A percentile compares a stretch with the other conserved stretches of the same genome.
Conservation (phyloP, 2,329 filamentous ascomycete genomes). For the Scedosporium aurantiacum region DNA sequence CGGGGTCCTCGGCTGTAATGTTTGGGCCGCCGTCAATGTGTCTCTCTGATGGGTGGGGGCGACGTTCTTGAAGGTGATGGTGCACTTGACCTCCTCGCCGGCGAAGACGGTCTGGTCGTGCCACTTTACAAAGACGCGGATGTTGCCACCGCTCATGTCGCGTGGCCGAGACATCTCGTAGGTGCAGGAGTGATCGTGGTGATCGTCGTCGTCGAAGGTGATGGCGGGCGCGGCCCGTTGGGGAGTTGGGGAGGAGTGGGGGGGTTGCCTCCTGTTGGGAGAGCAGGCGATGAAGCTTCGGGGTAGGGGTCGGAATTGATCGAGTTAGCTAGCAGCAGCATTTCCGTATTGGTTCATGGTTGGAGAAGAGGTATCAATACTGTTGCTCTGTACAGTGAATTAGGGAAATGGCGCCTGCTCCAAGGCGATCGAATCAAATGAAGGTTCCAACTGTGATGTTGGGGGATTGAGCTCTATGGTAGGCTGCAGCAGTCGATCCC, state of each 20-base stretch:
- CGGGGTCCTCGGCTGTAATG: conserved; percentile 15
- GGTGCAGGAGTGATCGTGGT: background rate
- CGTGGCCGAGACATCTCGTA: background rate
- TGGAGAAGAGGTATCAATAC: too few species aligned
- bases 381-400: background rate
- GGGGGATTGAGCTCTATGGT: background rate
- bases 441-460: background rate
- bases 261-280: background rate
- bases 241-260: background rate
- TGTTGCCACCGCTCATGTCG: conserved; percentile 41
- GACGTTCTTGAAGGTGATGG: conserved; percentile 91
- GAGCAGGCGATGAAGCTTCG: background rate
- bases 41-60: conserved; percentile 31
- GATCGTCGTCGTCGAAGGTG: background rate
- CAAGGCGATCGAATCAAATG: too few species aligned
- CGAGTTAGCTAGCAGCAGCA: background rate
- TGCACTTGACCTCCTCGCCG: conserved; percentile 90
- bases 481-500: too few species aligned
- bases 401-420: too few species aligned
- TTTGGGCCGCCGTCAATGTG: conserved; percentile 9
- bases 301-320: background rate
- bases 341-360: background rate
- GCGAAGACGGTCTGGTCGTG: conserved; percentile 90
- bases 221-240: background rate
- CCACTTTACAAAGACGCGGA: conserved; percentile 93